Evolutionary conservation across 108 stramenopile species (phyloP).

Genomic region (Nitzschia palea): DNA sequence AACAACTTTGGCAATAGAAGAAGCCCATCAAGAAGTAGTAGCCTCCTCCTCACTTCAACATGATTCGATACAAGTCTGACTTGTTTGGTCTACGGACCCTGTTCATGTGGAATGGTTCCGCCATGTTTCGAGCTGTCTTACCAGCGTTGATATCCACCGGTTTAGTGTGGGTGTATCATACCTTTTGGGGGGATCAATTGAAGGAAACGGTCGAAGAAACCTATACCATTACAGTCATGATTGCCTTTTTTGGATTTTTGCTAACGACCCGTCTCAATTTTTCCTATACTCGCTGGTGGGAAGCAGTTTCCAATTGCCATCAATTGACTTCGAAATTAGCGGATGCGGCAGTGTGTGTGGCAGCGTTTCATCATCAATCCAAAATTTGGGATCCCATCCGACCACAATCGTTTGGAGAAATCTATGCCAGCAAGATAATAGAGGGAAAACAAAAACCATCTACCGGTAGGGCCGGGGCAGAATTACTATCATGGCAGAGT

Average conservation of each 20-base stretch:
- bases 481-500: too few relatives aligned
- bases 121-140: slow-evolving; percentile 39
- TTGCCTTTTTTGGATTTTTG: slow-evolving; percentile 36
- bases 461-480: too few relatives aligned
- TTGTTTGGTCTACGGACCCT: slow-evolving; percentile 36
- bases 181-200: neutral
- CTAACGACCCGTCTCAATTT: slow-evolving; percentile 55
- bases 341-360: slow-evolving; percentile 58
- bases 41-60: too few relatives aligned
- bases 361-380: slow-evolving; percentile 65
- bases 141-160: slow-evolving; percentile 38
- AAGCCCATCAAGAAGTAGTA: too few relatives aligned
- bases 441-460: too few relatives aligned
- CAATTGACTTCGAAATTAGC: slow-evolving; percentile 74
- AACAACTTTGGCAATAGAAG: too few relatives aligned
- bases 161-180: slow-evolving; percentile 20
- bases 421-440: neutral
- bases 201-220: neutral
- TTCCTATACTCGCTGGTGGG: slow-evolving; percentile 74
- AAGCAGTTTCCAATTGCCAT: slow-evolving; percentile 50
- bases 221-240: neutral
- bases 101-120: slow-evolving; percentile 45
- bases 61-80: slow-evolving; percentile 35
- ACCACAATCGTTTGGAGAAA: slow-evolving; percentile 50
- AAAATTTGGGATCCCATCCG: slow-evolving; percentile 50